These are phyloP conservation scores for Fusarium sp. DNA, from an alignment of 2,329 filamentous ascomycete species.

Conservation along the genomic window DNA sequence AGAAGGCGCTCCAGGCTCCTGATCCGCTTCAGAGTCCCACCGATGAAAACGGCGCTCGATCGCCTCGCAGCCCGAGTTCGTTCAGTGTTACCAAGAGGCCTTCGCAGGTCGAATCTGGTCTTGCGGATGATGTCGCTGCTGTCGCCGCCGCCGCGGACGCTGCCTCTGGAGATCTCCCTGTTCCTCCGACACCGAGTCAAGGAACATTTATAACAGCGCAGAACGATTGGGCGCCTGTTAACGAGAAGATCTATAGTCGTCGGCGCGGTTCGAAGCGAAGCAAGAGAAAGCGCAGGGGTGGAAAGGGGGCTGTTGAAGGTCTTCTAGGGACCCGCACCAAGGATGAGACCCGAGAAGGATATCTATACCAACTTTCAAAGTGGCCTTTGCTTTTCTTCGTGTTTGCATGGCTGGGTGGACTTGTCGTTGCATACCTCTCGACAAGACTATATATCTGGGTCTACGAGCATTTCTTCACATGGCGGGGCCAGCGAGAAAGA, in stretches of 20 bases:
- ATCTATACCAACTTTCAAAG: slow-evolving; percentile 88
- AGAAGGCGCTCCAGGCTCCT: slow-evolving; percentile 83
- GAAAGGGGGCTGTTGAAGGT: slow-evolving; percentile 53
- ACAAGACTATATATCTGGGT: slow-evolving; percentile 90
- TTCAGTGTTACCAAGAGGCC: slow-evolving; percentile 58
- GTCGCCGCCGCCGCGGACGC: slow-evolving; percentile 55
- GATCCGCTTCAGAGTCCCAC: slow-evolving; percentile 75
- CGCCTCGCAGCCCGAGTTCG: slow-evolving; percentile 56
- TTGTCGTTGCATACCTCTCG: slow-evolving; percentile 78
- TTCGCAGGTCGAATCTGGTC: slow-evolving; percentile 48
- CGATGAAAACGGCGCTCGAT: slow-evolving; percentile 61
- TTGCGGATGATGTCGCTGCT: slow-evolving; percentile 51
- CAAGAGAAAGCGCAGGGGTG: slow-evolving; percentile 48
- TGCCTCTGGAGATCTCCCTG: slow-evolving; percentile 52
- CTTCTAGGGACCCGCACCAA: slow-evolving; percentile 71
- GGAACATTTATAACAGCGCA: slow-evolving; percentile 83
- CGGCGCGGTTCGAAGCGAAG: slow-evolving; percentile 55
- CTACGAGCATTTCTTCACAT: slow-evolving; percentile 92
- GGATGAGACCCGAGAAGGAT: slow-evolving; percentile 95
- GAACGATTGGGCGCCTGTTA: slow-evolving; percentile 95
- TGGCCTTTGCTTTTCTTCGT: slow-evolving; percentile 90
- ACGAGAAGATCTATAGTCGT: slow-evolving; percentile 69
- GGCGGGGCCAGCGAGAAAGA: slow-evolving; percentile 81
- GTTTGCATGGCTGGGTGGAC: slow-evolving; percentile 80
- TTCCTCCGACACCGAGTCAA: slow-evolving; percentile 43